Percentiles rank a stretch among this genome's conserved stretches.
These are phyloP conservation scores for Sporisorium exsertum DNA, from an alignment of 1,284 basidiomycete species.

Conservation along the genomic window DNA sequence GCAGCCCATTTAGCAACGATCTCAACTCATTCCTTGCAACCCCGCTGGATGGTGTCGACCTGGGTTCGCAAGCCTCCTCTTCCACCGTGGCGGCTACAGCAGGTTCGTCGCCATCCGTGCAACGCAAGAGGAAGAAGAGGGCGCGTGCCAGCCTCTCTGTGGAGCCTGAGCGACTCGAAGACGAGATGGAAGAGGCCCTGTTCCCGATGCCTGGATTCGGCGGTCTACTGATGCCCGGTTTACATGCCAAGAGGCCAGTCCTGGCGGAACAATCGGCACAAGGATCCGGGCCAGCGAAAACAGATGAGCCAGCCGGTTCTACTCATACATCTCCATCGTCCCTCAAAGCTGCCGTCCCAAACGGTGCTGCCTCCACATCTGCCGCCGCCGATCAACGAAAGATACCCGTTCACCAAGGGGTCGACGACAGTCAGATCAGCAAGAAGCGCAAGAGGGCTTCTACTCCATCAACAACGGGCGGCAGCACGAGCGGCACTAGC, in stretches of 20 bases:
- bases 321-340: too few species aligned
- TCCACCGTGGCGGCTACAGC: neutral
- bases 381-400: neutral
- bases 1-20: slow-evolving; percentile 12
- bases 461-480: neutral
- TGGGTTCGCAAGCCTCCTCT: slow-evolving; percentile 9
- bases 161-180: slow-evolving; percentile 42
- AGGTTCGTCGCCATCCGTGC: slow-evolving; percentile 10
- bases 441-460: slow-evolving; percentile 10
- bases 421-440: neutral
- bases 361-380: neutral
- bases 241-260: neutral
- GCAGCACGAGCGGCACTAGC: slow-evolving; percentile 1
- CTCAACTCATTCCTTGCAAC: slow-evolving; percentile 4
- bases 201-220: slow-evolving; percentile 49
- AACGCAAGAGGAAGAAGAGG: slow-evolving; percentile 16
- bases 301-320: too few species aligned
- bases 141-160: slow-evolving; percentile 18
- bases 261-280: neutral
- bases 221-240: neutral
- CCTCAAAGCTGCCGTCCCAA: neutral
- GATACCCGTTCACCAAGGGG: neutral
- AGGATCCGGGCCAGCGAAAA: too few species aligned
- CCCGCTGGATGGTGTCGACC: slow-evolving; percentile 5
- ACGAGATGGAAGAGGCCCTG: slow-evolving; percentile 38